Conservation (phyloP, 2,329 filamentous ascomycete genomes). For the Phyllosticta citribraziliensis region DNA sequence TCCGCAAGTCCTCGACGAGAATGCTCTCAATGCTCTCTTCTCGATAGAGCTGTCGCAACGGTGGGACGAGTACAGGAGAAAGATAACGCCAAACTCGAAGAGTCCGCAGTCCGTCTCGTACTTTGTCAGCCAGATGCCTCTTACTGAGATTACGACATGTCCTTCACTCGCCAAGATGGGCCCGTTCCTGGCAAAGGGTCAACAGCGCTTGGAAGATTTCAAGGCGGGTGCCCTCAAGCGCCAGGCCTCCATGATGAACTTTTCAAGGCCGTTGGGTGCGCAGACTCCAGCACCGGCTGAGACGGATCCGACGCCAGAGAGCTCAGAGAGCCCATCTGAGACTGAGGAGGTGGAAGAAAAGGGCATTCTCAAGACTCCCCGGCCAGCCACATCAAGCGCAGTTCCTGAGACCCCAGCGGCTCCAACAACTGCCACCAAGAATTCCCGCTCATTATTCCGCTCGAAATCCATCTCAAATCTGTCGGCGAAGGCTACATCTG, state of each 20-base stretch:
- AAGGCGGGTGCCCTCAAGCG: slow-evolving; percentile 46
- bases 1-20: slow-evolving; percentile 31
- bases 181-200: slow-evolving; percentile 54
- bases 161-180: slow-evolving; percentile 44
- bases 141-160: slow-evolving; percentile 44
- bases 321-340: not conserved
- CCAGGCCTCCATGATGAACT: not conserved
- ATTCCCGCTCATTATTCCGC: not conserved
- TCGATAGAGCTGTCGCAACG: slow-evolving; percentile 36
- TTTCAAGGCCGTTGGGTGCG: not conserved
- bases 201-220: slow-evolving; percentile 58
- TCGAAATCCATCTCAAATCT: not conserved
- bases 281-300: not conserved
- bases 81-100: slow-evolving; percentile 33
- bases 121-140: slow-evolving; percentile 50
- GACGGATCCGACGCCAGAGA: not conserved
- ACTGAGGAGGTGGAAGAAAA: not conserved
- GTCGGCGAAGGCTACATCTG: not conserved
- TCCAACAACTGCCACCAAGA: not conserved
- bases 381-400: not conserved
- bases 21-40: slow-evolving; percentile 41
- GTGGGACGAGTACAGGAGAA: slow-evolving; percentile 35
- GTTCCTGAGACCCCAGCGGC: not conserved
- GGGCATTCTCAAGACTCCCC: not conserved
- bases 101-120: slow-evolving; percentile 35